Base-by-base conservation (phyloP, 1,284 basidiomycete genomes). In the Leccinum subrobustum region DNA sequence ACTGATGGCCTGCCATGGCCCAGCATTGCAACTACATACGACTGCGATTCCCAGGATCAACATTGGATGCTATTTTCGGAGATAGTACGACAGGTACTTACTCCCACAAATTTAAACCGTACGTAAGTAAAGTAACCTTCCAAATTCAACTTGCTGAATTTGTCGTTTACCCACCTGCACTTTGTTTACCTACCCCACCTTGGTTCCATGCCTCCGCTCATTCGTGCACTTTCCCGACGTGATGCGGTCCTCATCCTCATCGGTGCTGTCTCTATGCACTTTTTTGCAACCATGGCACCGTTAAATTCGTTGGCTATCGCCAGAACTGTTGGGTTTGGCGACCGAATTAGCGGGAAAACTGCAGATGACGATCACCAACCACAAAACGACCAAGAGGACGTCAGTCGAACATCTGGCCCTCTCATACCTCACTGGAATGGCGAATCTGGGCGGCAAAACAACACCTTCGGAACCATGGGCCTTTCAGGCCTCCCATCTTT, bases 161-260 rank as follows among this genome's bases (percentile, higher is more conserved):
- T 52, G 4, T 31, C n/a, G 14, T 37, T 35, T n/a, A n/a, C 16
- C 52, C 5, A 8, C 50, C 31, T 14, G 31, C 25, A 27, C 25
- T 33, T 56, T 56, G 6, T 31, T 56, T 16, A 9, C 25, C 4
- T 33, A 2, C 48, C n/a, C 6, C 37, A 47, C 35, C 48, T 14
- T 53, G 12, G 52, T 50, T 14, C 33, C 29, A 70, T 71, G 67
- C 66, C 70, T 56, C 12, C 70, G 12, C 59, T 75, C 37, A 61
- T 73, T 57, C 74, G 72, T 27, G 18, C 67, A 27, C 61, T 79
- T 20, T 71, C 78, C 3, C 67, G 71, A 20, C 78, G 81, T 44
- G 84, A 86, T 72, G 81, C 76, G 11, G 57, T 83, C 55, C 78
- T 86, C 63, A 66, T 85, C 57, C 70, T 83, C 56, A 63, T 84